phyloP scores from a whole-genome alignment of 2,329 filamentous ascomycete genomes.

The Epichloe hybrida region DNA sequence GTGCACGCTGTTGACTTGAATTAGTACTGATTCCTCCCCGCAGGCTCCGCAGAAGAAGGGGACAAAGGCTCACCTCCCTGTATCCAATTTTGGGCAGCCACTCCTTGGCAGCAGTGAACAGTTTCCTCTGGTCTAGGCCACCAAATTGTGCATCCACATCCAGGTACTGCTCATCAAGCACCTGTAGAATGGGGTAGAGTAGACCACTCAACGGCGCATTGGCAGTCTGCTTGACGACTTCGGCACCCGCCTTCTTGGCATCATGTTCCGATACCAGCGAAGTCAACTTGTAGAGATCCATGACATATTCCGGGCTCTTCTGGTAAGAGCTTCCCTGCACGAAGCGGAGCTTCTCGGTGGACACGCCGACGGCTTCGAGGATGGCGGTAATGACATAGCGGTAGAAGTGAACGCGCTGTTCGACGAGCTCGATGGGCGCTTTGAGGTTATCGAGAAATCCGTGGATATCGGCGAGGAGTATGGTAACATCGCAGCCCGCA shows the following conservation, averaged over 20 bases:
- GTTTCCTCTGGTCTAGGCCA: slow-evolving; percentile 72
- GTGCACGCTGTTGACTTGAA: slow-evolving; percentile 16
- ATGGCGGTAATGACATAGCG: slow-evolving; percentile 58
- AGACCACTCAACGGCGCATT: slow-evolving; percentile 51
- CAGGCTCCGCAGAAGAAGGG: no score
- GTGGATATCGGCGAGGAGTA: slow-evolving; percentile 64
- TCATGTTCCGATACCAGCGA: slow-evolving; percentile 62
- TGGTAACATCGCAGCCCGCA: slow-evolving; percentile 69
- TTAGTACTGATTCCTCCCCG: not conserved
- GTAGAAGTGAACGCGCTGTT: slow-evolving; percentile 76
- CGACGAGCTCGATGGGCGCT: slow-evolving; percentile 77
- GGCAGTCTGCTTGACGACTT: slow-evolving; percentile 84
- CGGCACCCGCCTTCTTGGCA: slow-evolving; percentile 80
- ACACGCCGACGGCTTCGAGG: slow-evolving; percentile 64
- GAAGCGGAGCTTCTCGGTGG: slow-evolving; percentile 67
- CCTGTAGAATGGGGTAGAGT: slow-evolving; percentile 50
- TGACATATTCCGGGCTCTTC: slow-evolving; percentile 56
- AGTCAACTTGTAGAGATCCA: slow-evolving; percentile 74
- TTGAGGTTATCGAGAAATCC: slow-evolving; percentile 76
- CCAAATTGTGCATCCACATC: slow-evolving; percentile 83
- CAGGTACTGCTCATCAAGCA: slow-evolving; percentile 80
- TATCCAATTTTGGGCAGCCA: slow-evolving; percentile 78
- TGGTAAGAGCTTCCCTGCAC: slow-evolving; percentile 80
- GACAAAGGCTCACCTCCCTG: slow-evolving; percentile 34
- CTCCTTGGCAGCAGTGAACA: slow-evolving; percentile 77